Evolutionary conservation across 2,329 filamentous ascomycete genomes (phyloP).

Genomic region (Epichloe scottii): DNA sequence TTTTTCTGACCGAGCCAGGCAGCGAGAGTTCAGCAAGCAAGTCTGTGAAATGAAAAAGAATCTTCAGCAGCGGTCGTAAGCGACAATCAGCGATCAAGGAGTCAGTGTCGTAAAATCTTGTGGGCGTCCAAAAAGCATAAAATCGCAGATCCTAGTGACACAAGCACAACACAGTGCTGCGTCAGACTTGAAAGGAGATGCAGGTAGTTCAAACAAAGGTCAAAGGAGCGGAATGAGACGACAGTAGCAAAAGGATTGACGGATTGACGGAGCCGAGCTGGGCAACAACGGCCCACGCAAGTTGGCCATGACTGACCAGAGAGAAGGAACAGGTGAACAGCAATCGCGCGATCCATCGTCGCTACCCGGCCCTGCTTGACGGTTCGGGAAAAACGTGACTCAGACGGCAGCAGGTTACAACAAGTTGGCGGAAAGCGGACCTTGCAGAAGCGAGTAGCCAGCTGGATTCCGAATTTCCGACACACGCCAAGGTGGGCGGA

Average conservation of each 20-base stretch:
- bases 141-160: background rate
- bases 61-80: background rate
- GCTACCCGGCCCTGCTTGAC: background rate
- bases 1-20: background rate
- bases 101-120: background rate
- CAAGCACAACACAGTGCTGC: background rate
- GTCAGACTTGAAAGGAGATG: background rate
- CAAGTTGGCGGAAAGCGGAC: background rate
- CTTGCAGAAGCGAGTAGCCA: background rate
- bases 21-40: background rate
- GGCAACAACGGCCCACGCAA: background rate
- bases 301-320: background rate
- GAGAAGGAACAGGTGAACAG: background rate
- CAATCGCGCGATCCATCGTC: background rate
- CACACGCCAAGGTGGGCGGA: no score
- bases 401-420: background rate
- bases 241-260: background rate
- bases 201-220: background rate
- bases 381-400: background rate
- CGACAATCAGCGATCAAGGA: background rate
- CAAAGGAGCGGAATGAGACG: background rate
- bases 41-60: background rate
- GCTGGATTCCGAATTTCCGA: no score
- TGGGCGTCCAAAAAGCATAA: slow-evolving; percentile 3
- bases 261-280: background rate